These are phyloP conservation scores for Spinellus fusiger DNA, from an alignment of 192 early-diverging fungal species.

Conservation along the genomic window DNA sequence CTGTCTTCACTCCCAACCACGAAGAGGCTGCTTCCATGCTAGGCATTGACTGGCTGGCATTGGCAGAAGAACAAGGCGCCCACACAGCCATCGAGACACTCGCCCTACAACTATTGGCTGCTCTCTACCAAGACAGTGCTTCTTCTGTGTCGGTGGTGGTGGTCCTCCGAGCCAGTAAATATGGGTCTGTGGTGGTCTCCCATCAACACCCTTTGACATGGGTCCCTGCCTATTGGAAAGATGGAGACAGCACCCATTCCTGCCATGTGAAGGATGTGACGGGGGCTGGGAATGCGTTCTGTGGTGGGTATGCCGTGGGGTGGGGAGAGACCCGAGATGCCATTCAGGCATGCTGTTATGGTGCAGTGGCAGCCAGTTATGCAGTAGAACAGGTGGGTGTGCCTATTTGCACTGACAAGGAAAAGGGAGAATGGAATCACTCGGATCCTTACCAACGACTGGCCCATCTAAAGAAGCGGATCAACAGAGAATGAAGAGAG, in stretches of 20 bases:
- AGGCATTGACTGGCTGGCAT: slow-evolving; percentile 12
- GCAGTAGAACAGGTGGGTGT: slow-evolving; percentile 37
- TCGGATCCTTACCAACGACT: slow-evolving; percentile 9
- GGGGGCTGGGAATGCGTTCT: slow-evolving; percentile 42
- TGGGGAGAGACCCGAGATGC: slow-evolving; percentile 27
- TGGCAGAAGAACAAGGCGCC: slow-evolving; percentile 1
- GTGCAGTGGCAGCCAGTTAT: slow-evolving; percentile 34
- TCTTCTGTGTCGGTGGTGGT: slow-evolving; percentile 5
- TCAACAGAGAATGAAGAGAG: not conserved
- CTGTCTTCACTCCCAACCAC: slow-evolving; percentile 40
- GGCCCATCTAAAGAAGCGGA: not conserved
- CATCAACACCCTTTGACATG: slow-evolving; percentile 2
- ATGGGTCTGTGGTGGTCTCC: slow-evolving; percentile 19
- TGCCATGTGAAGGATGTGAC: slow-evolving; percentile 31
- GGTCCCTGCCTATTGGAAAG: slow-evolving; percentile 36
- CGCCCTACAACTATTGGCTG: not conserved
- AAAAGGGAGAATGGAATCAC: slow-evolving; percentile 20
- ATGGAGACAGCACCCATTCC: not conserved
- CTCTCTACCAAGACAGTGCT: not conserved
- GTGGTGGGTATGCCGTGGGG: slow-evolving; percentile 36
- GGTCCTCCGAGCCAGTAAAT: slow-evolving; percentile 31
- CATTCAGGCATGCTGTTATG: slow-evolving; percentile 29
- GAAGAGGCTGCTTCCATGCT: slow-evolving; percentile 36
- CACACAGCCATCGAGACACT: slow-evolving; percentile 14
- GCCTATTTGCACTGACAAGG: slow-evolving; percentile 12